These are phyloP conservation scores for Colletotrichum sp. DNA, from an alignment of 2,329 filamentous ascomycete species.

Conservation along the genomic window DNA sequence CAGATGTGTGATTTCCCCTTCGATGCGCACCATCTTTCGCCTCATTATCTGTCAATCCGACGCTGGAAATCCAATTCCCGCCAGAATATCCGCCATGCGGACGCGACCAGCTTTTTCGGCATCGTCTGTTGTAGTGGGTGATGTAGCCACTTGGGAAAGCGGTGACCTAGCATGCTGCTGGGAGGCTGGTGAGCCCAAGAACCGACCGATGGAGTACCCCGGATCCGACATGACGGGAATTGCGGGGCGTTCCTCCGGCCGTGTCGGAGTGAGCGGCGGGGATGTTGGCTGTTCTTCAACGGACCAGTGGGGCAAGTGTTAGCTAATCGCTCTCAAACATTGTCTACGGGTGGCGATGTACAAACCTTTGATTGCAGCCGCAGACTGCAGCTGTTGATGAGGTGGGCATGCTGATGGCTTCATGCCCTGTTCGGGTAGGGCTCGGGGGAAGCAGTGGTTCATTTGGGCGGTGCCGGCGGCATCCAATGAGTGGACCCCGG, in stretches of 20 bases:
- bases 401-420: neutral
- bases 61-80: neutral
- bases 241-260: neutral
- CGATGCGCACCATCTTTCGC: neutral
- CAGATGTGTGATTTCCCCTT: neutral
- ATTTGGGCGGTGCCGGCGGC: neutral
- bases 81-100: neutral
- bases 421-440: neutral
- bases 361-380: neutral
- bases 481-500: neutral
- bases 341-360: neutral
- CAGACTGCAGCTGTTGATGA: conserved; percentile 2
- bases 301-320: neutral
- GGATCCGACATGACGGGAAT: conserved; percentile 1
- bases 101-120: neutral
- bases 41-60: neutral
- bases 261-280: neutral
- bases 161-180: neutral
- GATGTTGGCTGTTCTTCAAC: neutral
- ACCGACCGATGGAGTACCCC: neutral
- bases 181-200: neutral
- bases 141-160: neutral
- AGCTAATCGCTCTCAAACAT: neutral
- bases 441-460: neutral
- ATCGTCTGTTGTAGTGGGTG: neutral